Evolutionary conservation across 306 rosid species (phyloP).

Genomic region (Quercus agrifolia): DNA sequence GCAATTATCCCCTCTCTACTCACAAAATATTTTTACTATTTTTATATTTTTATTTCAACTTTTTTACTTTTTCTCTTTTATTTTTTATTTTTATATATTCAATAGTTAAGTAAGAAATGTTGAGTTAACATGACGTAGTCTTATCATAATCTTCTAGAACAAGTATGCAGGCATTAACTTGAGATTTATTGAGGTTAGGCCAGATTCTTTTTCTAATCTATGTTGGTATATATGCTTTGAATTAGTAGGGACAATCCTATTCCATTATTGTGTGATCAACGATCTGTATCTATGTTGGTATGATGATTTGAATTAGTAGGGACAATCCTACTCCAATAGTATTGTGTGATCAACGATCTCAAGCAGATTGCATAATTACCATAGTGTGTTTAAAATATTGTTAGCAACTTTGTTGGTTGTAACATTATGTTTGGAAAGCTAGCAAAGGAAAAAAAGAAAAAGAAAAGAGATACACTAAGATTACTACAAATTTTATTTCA

Average conservation of each 20-base stretch:
- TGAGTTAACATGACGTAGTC: too few relatives aligned
- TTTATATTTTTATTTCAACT: too few relatives aligned
- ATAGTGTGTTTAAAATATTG: neutral
- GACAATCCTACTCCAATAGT: neutral
- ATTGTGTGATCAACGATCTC: neutral
- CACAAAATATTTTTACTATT: too few relatives aligned
- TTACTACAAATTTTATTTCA: too few relatives aligned
- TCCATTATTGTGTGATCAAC: neutral
- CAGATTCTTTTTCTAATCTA: conserved; percentile 13
- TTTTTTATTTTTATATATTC: too few relatives aligned
- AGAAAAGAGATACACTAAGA: neutral
- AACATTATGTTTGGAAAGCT: neutral
- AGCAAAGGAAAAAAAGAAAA: neutral
- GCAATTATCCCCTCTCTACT: too few relatives aligned
- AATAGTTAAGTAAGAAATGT: too few relatives aligned
- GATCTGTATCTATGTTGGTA: neutral
- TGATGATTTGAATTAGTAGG: neutral
- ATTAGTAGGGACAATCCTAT: neutral
- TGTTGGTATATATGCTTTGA: neutral
- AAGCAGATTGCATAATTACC: neutral
- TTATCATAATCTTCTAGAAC: too few relatives aligned
- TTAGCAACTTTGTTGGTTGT: neutral
- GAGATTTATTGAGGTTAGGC: conserved; percentile 23
- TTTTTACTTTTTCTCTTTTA: too few relatives aligned
- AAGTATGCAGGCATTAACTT: neutral